phyloP scores from a whole-genome alignment of 108 stramenopile species.

The Skeletonema menzelii region DNA sequence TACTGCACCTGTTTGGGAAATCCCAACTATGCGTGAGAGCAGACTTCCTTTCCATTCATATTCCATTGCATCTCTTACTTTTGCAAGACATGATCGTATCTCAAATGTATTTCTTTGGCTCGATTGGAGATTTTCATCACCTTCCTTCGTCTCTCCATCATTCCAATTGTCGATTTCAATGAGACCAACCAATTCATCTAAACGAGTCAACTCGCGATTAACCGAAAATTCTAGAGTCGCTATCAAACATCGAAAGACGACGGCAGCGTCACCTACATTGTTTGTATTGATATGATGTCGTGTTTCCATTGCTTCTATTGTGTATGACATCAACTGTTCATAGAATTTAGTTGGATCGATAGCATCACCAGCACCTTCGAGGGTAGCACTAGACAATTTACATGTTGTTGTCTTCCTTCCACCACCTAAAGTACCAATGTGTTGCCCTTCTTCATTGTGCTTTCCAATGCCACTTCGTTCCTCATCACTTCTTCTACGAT shows the following conservation, averaged over 20 bases:
- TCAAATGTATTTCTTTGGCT: background rate
- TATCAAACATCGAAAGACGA: conserved; percentile 37
- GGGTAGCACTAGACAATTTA: background rate
- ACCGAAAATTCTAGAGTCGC: conserved; percentile 17
- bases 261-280: conserved; percentile 32
- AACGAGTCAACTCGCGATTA: conserved; percentile 14
- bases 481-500: background rate
- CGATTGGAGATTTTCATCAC: background rate
- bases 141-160: conserved; percentile 1
- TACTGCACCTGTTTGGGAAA: background rate
- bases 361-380: background rate
- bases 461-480: background rate
- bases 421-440: conserved; percentile 2
- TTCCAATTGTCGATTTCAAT: conserved; percentile 15
- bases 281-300: conserved; percentile 20
- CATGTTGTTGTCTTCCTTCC: background rate
- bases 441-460: background rate
- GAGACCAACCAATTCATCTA: conserved; percentile 6
- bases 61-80: conserved; percentile 16
- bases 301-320: background rate
- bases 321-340: conserved; percentile 16
- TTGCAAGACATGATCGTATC: background rate
- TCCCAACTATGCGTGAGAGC: conserved; percentile 32
- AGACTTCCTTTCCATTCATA: conserved; percentile 30
- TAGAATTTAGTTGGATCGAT: conserved; percentile 44